Conservation (phyloP, 2,329 filamentous ascomycete genomes). For the Colletotrichum sp. region DNA sequence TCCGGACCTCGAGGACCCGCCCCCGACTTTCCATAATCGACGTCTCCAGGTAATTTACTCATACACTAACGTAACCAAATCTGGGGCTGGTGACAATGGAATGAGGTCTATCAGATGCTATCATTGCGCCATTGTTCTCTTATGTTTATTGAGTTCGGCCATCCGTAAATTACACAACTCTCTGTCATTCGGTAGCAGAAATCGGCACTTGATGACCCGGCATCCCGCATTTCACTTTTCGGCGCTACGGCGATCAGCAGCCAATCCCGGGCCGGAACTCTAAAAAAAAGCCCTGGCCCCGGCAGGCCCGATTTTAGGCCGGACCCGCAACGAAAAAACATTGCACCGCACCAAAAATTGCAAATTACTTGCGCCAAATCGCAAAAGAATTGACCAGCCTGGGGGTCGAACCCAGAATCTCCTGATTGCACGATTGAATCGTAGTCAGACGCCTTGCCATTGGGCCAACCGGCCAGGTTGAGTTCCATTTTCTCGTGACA, state of each 20-base stretch:
- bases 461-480: slow-evolving; percentile 33
- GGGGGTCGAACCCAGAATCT: slow-evolving; percentile 23
- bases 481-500: no score
- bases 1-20: neutral
- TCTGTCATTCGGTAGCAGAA: neutral
- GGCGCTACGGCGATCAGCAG: neutral
- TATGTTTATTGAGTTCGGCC: neutral
- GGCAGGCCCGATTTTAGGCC: neutral
- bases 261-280: neutral
- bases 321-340: neutral
- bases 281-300: neutral
- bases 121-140: neutral
- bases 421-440: slow-evolving; percentile 22
- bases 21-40: neutral
- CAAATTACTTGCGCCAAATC: neutral
- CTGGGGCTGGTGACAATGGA: neutral
- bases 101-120: neutral
- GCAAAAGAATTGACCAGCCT: slow-evolving; percentile 17
- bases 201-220: neutral
- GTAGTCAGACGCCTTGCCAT: slow-evolving; percentile 50
- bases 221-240: neutral
- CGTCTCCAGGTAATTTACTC: neutral
- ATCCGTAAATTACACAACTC: neutral
- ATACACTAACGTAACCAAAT: neutral
- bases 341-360: neutral